phyloP scores from a whole-genome alignment of 2,329 filamentous ascomycete species.

The Verticillium nonalfalfae region DNA sequence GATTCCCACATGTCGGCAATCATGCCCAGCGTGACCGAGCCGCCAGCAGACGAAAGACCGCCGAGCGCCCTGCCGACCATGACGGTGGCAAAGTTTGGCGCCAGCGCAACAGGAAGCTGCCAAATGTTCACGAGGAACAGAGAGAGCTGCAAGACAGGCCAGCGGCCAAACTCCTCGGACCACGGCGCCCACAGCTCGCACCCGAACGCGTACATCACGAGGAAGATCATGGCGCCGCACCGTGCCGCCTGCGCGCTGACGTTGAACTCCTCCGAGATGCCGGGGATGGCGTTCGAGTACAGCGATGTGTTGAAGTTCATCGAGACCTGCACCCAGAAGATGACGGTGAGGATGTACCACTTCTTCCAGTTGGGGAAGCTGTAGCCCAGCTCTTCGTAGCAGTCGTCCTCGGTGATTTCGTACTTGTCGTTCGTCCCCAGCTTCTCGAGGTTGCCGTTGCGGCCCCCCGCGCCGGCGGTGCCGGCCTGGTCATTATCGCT shows the following conservation, averaged over 20 bases:
- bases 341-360: constrained; percentile 67
- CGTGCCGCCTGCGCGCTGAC: constrained; percentile 65
- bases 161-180: constrained; percentile 77
- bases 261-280: constrained; percentile 60
- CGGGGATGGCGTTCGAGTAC: constrained; percentile 62
- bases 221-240: constrained; percentile 70
- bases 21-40: constrained; percentile 69
- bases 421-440: constrained; percentile 30
- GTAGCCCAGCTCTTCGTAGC: constrained; percentile 60
- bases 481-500: constrained; percentile 29
- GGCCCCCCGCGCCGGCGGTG: constrained; percentile 9
- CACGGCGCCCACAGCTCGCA: constrained; percentile 87
- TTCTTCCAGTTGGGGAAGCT: constrained; percentile 56
- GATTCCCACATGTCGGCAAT: constrained; percentile 69
- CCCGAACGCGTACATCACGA: constrained; percentile 76
- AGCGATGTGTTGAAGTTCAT: constrained; percentile 77
- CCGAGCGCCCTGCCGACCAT: constrained; percentile 66
- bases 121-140: constrained; percentile 73
- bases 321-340: constrained; percentile 66
- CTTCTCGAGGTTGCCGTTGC: constrained; percentile 21
- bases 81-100: constrained; percentile 65
- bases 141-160: constrained; percentile 66
- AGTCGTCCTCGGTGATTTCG: constrained; percentile 50
- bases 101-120: constrained; percentile 66
- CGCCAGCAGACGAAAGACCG: constrained; percentile 64